Conservation (phyloP, 805 yeast species). For the Starmerella potacharoeniae region DNA sequence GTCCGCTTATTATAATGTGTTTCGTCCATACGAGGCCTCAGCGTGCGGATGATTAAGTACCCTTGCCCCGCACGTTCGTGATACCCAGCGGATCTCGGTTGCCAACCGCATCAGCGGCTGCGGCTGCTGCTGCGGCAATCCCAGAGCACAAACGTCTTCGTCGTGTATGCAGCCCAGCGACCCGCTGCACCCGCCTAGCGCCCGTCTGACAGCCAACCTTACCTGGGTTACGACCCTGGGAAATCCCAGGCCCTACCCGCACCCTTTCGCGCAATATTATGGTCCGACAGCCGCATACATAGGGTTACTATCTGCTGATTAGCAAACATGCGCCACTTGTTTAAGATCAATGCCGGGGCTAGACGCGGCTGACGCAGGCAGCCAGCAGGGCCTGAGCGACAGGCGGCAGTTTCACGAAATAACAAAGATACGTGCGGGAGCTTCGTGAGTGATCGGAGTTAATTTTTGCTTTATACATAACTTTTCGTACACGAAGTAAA, state of each 20-base stretch:
- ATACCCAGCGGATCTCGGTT: not conserved
- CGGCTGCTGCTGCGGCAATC: not conserved
- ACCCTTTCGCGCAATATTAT: not conserved
- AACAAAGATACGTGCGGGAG: not conserved
- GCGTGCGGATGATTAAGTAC: not conserved
- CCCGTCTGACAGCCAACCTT: too few species aligned
- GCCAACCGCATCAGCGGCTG: not conserved
- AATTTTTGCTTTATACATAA: not conserved
- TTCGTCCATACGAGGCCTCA: not conserved
- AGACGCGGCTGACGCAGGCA: not conserved
- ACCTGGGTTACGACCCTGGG: too few species aligned
- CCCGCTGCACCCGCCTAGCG: too few species aligned
- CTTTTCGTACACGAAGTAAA: constrained; percentile 1
- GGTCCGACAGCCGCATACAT: not conserved
- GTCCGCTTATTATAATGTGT: constrained; percentile 1
- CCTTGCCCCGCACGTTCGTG: not conserved
- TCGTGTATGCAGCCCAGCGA: too few species aligned
- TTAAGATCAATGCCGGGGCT: not conserved
- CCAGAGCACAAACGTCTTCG: too few species aligned
- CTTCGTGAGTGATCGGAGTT: constrained; percentile 1
- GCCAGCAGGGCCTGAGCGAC: too few species aligned
- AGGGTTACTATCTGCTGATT: constrained; percentile 1
- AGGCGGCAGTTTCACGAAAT: not conserved
- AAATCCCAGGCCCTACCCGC: not conserved
- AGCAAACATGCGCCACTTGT: constrained; percentile 1